phyloP scores from a whole-genome alignment of 257 asterid species.

The Penstemon davidsonii region DNA sequence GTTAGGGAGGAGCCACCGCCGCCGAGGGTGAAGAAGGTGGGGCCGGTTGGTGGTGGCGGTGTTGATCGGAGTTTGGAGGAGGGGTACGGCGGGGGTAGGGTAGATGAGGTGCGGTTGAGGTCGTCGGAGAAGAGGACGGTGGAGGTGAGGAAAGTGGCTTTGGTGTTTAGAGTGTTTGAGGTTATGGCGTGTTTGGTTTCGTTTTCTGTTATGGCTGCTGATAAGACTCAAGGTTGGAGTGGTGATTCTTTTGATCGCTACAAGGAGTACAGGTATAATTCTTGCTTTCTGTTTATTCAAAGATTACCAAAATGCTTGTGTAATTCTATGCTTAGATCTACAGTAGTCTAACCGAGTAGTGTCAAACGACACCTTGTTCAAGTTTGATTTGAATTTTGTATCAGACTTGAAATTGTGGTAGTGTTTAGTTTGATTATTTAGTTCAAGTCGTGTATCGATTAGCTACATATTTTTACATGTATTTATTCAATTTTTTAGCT shows the following conservation, averaged over 20 bases:
- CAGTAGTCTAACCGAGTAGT: too few relatives aligned
- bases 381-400: too few relatives aligned
- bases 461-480: too few relatives aligned
- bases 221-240: conserved; percentile 78
- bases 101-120: conserved; percentile 36
- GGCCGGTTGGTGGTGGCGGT: conserved; percentile 32
- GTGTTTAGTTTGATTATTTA: too few relatives aligned
- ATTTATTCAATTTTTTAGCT: too few relatives aligned
- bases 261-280: conserved; percentile 52
- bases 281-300: background rate
- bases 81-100: conserved; percentile 36
- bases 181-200: conserved; percentile 60
- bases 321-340: background rate
- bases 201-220: conserved; percentile 83
- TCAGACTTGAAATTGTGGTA: too few relatives aligned
- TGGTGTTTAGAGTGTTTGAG: conserved; percentile 63
- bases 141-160: conserved; percentile 41
- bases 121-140: conserved; percentile 30
- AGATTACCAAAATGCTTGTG: too few relatives aligned
- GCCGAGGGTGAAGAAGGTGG: conserved; percentile 43
- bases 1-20: conserved; percentile 48
- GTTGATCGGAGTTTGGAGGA: conserved; percentile 43
- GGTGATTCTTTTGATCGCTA: conserved; percentile 83
- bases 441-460: too few relatives aligned
- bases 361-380: too few relatives aligned